A percentile compares a stretch with the other conserved stretches of the same genome.
phyloP scores from a whole-genome alignment of 2,329 filamentous ascomycete species.

The Phialophora expanda region DNA sequence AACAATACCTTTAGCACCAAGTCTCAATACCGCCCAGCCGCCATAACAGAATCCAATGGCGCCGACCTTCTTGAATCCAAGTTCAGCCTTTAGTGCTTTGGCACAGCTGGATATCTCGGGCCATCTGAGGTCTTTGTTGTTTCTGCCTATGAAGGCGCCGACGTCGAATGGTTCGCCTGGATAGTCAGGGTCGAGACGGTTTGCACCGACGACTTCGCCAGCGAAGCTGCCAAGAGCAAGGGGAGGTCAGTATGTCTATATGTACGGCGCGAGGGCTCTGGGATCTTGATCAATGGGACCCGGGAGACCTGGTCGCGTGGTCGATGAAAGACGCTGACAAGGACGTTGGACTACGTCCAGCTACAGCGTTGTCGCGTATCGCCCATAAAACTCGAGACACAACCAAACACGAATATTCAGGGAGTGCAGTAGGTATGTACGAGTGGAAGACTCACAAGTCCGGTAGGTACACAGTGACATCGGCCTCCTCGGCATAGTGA shows the following conservation, averaged over 20 bases:
- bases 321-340: neutral
- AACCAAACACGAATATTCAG: too few relatives aligned
- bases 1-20: conserved; percentile 47
- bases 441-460: conserved; percentile 42
- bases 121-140: conserved; percentile 40
- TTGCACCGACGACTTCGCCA: conserved; percentile 44
- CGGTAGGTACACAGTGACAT: conserved; percentile 53
- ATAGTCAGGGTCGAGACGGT: conserved; percentile 41
- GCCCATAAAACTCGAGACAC: too few relatives aligned
- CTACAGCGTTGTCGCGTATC: too few relatives aligned
- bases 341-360: neutral
- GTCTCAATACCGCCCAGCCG: conserved; percentile 53
- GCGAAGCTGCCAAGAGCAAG: conserved; percentile 39
- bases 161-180: conserved; percentile 47
- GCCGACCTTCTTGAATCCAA: conserved; percentile 50
- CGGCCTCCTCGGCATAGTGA: conserved; percentile 51
- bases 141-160: conserved; percentile 30
- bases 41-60: conserved; percentile 46
- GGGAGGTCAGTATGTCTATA: neutral
- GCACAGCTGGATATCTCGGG: conserved; percentile 49
- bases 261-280: neutral
- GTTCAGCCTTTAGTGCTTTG: conserved; percentile 45
- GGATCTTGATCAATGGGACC: neutral
- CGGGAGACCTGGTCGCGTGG: neutral
- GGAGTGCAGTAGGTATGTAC: neutral